Evolutionary conservation across 225 moss, liverwort and hornwort species (phyloP), one percentile per base, ranked within the genome.

Genomic region (Marchantia polymorpha): DNA sequence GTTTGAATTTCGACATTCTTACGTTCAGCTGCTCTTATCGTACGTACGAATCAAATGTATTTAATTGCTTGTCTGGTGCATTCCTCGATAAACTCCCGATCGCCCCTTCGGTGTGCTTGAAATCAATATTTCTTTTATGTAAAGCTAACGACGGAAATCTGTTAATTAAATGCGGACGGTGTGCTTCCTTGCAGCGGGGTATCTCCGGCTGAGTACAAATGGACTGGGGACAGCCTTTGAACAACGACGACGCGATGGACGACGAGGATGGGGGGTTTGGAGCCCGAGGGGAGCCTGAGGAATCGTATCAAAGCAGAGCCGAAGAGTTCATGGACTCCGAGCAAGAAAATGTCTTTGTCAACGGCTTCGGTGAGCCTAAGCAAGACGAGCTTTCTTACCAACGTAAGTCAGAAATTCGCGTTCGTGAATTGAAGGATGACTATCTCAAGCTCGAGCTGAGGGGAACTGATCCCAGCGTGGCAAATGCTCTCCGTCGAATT

Each of bases 401-500:
- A 52, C 77, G 77, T 23, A 65, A 77, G 12, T 66, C 77, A 51
- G 50, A 29, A 48, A 51, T 99, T 78, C 87, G 84, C 63, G 87
- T 99, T 31, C 87, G 90, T 71, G 93, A 99, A 69, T 59, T 87
- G 48, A 85, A 88, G 72, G 86, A 91, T 29, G 91, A 99, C 23
- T 87, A 87, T 61, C 79, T 95, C 47, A 95, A 93, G 82, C 89
- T 99, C 10, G 92, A 94, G 82, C 75, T 99, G 83, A 88, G 89
- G 12, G 91, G 91, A 72, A 95, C 97, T 22, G 92, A 95, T 55
- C 84, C 95, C 53, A 99, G 97, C 83, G 87, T 99, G 23, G 93
- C 97, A 75, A 95, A 99, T 83, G 93, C 95, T 9, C 87, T 99
- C 29, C 91, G 97, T 20, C 87, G 97, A 66, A 91, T 99, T 54